Evolutionary conservation across 768 basidiomycete genomes (phyloP).

Genomic region (Lactarius vividus): DNA sequence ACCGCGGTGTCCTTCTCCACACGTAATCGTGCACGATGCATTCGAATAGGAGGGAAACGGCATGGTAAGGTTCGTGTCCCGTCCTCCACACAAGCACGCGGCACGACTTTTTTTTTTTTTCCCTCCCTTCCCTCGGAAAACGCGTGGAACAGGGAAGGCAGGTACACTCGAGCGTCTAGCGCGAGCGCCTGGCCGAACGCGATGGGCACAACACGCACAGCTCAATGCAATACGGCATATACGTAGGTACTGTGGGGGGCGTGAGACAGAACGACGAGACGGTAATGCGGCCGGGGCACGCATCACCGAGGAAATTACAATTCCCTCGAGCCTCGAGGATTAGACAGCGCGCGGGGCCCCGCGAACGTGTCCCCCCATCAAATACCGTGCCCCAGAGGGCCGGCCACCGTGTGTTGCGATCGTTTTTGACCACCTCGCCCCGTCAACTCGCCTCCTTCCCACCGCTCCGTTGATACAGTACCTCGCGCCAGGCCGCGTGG

Average conservation of each 20-base stretch:
- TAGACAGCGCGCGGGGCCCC: conserved; percentile 20
- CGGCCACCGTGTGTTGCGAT: neutral
- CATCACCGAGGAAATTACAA: conserved; percentile 1
- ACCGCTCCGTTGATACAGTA: neutral
- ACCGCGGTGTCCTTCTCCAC: conserved; percentile 16
- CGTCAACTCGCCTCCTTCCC: neutral
- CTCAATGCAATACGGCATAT: conserved; percentile 3
- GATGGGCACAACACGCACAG: neutral
- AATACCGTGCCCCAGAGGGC: conserved; percentile 15
- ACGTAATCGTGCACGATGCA: conserved; percentile 18
- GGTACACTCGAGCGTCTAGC: neutral
- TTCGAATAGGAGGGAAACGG: neutral
- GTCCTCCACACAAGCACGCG: neutral
- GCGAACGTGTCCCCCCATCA: conserved; percentile 21
- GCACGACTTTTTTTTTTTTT: neutral
- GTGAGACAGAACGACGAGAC: neutral
- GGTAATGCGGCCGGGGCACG: conserved; percentile 4
- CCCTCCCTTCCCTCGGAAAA: conserved; percentile 8
- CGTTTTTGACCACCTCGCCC: neutral
- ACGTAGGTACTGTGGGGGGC: neutral
- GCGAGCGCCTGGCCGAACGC: neutral
- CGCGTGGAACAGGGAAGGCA: conserved; percentile 21
- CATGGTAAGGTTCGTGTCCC: conserved; percentile 4
- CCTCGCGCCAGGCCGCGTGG: conserved; percentile 23
- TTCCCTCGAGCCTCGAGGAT: conserved; percentile 22